phyloP scores from a whole-genome alignment of 805 yeast genomes.

The Saccharomycopsis schoenii region DNA sequence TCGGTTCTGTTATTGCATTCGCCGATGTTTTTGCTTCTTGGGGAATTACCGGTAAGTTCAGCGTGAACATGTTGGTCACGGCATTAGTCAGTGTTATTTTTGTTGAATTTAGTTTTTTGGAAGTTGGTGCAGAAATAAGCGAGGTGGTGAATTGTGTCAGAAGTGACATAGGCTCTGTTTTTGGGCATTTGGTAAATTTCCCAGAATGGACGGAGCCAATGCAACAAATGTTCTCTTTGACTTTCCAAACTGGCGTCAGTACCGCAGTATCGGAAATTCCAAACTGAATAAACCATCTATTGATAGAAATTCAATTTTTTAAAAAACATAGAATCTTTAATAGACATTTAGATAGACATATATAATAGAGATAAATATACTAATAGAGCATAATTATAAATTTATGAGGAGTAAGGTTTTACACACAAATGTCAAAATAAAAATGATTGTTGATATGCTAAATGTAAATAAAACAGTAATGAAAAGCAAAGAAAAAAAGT shows the following conservation, averaged over 20 bases:
- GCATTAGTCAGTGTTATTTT: slow-evolving; percentile 9
- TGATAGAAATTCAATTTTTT: background rate
- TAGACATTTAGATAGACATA: background rate
- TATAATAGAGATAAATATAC: background rate
- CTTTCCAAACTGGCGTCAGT: background rate
- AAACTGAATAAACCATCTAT: background rate
- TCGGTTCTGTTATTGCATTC: slow-evolving; percentile 1
- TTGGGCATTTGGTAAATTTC: background rate
- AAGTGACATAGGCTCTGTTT: background rate
- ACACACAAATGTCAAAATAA: background rate
- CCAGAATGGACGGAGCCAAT: background rate
- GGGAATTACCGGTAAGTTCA: slow-evolving; percentile 3
- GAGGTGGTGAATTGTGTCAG: background rate
- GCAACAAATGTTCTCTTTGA: background rate
- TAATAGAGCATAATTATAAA: background rate
- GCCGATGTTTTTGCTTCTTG: slow-evolving; percentile 1
- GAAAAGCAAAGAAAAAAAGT: no score
- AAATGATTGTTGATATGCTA: background rate
- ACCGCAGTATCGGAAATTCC: background rate
- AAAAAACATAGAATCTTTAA: background rate
- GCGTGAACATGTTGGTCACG: background rate
- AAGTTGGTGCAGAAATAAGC: background rate
- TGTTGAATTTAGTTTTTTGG: background rate
- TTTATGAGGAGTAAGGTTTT: background rate
- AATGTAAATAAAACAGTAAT: no score